Evolutionary conservation across 2,329 filamentous ascomycete species (phyloP).

Genomic region (Daldinia eschscholtzii): DNA sequence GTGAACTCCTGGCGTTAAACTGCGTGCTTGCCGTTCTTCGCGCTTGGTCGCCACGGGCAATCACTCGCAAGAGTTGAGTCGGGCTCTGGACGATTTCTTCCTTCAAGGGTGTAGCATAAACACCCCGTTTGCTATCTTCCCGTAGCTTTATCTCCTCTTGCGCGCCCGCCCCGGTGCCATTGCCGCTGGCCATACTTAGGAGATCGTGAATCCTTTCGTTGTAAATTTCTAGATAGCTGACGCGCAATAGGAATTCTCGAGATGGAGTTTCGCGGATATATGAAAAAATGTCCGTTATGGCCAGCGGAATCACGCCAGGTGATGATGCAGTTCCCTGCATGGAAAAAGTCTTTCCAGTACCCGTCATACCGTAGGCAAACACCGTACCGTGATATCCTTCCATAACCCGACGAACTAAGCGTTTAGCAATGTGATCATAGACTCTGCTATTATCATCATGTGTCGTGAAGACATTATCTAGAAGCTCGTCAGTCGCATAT

Average conservation of each 20-base stretch:
- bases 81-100: conserved; percentile 99
- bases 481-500: conserved; percentile 31
- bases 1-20: conserved; percentile 95
- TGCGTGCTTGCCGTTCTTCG: conserved; percentile 93
- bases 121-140: conserved; percentile 94
- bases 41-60: conserved; percentile 92
- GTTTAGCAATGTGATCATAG: conserved; percentile 94
- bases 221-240: conserved; percentile 99
- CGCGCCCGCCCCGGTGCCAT: conserved; percentile 64
- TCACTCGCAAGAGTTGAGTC: conserved; percentile 93
- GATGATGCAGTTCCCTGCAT: conserved; percentile 98
- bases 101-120: conserved; percentile 95
- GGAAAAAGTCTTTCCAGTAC: conserved; percentile 98
- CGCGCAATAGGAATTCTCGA: conserved; percentile 91
- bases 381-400: conserved; percentile 99
- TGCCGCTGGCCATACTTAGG: conserved; percentile 77
- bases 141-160: conserved; percentile 97
- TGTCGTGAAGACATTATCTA: conserved; percentile 96
- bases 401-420: conserved; percentile 95
- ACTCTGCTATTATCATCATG: conserved; percentile 95
- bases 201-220: conserved; percentile 98
- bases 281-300: conserved; percentile 98
- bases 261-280: conserved; percentile 98
- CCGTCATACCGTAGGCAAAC: conserved; percentile 99
- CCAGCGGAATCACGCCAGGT: conserved; percentile 94